A percentile compares a stretch with the other conserved stretches of the same genome.
Evolutionary conservation across 345 rosid genomes (phyloP).

Genomic region (Carallia brachiata): DNA sequence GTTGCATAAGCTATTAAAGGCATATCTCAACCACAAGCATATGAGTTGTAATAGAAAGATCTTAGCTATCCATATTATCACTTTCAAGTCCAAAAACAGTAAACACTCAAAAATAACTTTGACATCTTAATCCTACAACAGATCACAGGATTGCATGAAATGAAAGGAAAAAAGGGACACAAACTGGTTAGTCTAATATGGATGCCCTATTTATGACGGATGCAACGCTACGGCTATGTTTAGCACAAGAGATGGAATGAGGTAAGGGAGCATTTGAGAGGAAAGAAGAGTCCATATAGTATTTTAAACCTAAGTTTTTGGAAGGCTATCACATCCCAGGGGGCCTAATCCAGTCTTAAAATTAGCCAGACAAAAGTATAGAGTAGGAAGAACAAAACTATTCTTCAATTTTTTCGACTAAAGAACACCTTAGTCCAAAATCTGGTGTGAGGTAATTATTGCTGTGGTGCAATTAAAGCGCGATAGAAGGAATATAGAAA

Average conservation of each 20-base stretch:
- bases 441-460: no score
- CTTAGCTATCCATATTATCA: neutral
- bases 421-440: neutral
- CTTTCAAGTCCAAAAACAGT: neutral
- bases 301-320: no score
- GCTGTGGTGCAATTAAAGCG: neutral
- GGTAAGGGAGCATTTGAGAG: no score
- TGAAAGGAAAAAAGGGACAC: no score
- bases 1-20: slow-evolving; percentile 32
- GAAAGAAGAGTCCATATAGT: no score
- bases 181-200: no score
- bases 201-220: neutral
- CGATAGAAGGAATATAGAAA: neutral
- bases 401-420: neutral
- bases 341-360: neutral
- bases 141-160: no score
- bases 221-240: neutral
- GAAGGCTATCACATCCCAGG: no score
- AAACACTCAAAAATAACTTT: no score
- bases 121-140: no score
- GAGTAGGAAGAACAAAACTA: neutral
- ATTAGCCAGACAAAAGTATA: neutral
- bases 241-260: no score
- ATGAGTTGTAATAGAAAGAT: neutral
- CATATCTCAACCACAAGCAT: slow-evolving; percentile 12